Evolutionary conservation across 2,329 filamentous ascomycete genomes (phyloP).

Genomic region (Aspergillus jensenii): DNA sequence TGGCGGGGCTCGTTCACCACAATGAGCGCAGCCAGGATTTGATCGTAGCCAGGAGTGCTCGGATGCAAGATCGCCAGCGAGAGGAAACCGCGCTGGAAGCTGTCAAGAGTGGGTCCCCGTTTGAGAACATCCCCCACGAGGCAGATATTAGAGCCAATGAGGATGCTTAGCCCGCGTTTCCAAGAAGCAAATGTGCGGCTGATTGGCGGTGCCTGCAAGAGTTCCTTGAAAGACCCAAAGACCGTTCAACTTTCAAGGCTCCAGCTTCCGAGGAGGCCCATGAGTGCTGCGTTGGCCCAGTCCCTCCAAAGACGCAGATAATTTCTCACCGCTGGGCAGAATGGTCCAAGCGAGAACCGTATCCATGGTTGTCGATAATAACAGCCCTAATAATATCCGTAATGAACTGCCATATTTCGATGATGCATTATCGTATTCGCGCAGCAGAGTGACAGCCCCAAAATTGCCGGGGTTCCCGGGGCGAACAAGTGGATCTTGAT

Average conservation of each 20-base stretch:
- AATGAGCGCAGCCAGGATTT: neutral
- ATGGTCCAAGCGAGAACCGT: neutral
- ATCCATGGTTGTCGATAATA: too few species aligned
- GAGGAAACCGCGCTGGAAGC: slow-evolving; percentile 19
- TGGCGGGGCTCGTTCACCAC: slow-evolving; percentile 3
- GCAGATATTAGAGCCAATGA: slow-evolving; percentile 15
- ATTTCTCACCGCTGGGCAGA: neutral
- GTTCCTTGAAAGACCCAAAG: neutral
- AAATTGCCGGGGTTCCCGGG: slow-evolving; percentile 13
- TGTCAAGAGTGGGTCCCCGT: slow-evolving; percentile 26
- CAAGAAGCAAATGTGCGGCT: slow-evolving; percentile 5
- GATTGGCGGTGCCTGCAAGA: neutral
- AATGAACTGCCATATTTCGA: neutral
- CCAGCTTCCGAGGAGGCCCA: neutral
- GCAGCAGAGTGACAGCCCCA: slow-evolving; percentile 8
- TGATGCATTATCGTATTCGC: neutral
- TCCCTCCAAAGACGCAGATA: neutral
- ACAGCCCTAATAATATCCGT: too few species aligned
- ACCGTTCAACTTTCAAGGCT: neutral
- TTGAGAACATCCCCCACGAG: slow-evolving; percentile 18
- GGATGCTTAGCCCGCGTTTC: neutral
- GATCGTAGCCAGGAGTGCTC: slow-evolving; percentile 25
- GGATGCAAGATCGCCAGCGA: slow-evolving; percentile 24
- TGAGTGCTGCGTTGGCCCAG: neutral
- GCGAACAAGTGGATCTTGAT: slow-evolving; percentile 11